Conservation (phyloP, 1,284 basidiomycete species). For the Malassezia brasiliensis region DNA sequence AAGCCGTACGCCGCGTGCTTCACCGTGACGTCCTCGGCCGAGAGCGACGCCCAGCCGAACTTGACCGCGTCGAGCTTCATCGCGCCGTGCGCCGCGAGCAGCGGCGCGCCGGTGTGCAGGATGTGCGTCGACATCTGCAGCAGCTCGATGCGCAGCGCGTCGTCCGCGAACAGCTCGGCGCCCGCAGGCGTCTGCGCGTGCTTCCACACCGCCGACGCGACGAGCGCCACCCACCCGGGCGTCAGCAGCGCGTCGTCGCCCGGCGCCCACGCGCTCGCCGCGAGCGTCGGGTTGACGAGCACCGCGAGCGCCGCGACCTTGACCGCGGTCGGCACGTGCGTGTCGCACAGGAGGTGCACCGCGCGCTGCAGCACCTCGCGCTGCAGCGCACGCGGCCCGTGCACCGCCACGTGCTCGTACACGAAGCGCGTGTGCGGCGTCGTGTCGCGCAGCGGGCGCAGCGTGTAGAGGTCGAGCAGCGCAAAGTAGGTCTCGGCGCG, state of each 20-base stretch:
- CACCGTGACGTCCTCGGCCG: constrained; percentile 72
- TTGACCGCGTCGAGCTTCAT: constrained; percentile 89
- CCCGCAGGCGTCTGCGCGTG: constrained; percentile 56
- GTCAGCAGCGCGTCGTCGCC: constrained; percentile 56
- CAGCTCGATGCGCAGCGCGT: constrained; percentile 78
- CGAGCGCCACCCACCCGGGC: constrained; percentile 59
- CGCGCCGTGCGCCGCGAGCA: constrained; percentile 58
- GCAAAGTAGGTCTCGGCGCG: constrained; percentile 84
- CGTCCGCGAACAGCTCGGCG: constrained; percentile 56
- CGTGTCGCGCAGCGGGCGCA: constrained; percentile 67
- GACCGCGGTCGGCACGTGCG: constrained; percentile 61
- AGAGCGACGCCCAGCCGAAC: constrained; percentile 83
- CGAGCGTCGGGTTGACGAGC: constrained; percentile 75
- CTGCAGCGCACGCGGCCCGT: constrained; percentile 58
- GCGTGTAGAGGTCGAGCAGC: constrained; percentile 70
- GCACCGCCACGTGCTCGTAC: constrained; percentile 68
- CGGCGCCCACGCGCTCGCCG: constrained; percentile 55
- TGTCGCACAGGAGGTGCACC: constrained; percentile 69
- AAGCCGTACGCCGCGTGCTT: constrained; percentile 90
- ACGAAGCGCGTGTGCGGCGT: constrained; percentile 76
- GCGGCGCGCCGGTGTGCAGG: constrained; percentile 68
- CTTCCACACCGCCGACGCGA: constrained; percentile 71
- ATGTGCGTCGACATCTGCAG: constrained; percentile 82
- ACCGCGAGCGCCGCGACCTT: constrained; percentile 79
- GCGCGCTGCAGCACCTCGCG: constrained; percentile 76